Percentiles rank a stretch among this genome's conserved stretches.
Evolutionary conservation across 106 monocot species (phyloP).

Genomic region (Dendrobium officinale): DNA sequence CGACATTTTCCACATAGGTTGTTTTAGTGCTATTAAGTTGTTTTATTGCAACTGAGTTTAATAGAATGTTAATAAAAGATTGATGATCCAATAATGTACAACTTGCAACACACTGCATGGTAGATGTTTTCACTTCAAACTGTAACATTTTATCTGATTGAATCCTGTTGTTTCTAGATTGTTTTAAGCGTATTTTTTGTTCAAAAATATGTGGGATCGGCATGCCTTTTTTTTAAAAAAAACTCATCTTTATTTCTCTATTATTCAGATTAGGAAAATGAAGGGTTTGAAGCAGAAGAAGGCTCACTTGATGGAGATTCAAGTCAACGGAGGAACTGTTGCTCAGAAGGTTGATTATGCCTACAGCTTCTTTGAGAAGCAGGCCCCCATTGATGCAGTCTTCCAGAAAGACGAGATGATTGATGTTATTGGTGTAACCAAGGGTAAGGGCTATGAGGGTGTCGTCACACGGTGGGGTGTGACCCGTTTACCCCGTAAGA

Average conservation of each 20-base stretch:
- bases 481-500: conserved; percentile 64
- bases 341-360: conserved; percentile 60
- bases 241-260: background rate
- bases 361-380: conserved; percentile 62
- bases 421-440: conserved; percentile 58
- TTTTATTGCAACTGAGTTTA: too few relatives aligned
- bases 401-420: conserved; percentile 77
- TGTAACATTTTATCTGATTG: too few relatives aligned
- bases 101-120: too few relatives aligned
- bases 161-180: too few relatives aligned
- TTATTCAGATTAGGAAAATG: conserved; percentile 44
- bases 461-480: conserved; percentile 76
- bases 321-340: conserved; percentile 45
- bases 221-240: too few relatives aligned
- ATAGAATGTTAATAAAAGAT: too few relatives aligned
- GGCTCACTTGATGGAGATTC: conserved; percentile 68
- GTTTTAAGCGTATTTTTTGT: too few relatives aligned
- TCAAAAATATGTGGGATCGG: too few relatives aligned
- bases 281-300: conserved; percentile 67
- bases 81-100: too few relatives aligned
- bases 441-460: conserved; percentile 66
- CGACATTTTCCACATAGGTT: too few relatives aligned
- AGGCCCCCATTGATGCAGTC: conserved; percentile 42
- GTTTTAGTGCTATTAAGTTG: too few relatives aligned
- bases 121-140: too few relatives aligned